These are phyloP conservation scores for Ascodesmis nigricans DNA, from an alignment of 495 filamentous ascomycete species.

Conservation along the genomic window DNA sequence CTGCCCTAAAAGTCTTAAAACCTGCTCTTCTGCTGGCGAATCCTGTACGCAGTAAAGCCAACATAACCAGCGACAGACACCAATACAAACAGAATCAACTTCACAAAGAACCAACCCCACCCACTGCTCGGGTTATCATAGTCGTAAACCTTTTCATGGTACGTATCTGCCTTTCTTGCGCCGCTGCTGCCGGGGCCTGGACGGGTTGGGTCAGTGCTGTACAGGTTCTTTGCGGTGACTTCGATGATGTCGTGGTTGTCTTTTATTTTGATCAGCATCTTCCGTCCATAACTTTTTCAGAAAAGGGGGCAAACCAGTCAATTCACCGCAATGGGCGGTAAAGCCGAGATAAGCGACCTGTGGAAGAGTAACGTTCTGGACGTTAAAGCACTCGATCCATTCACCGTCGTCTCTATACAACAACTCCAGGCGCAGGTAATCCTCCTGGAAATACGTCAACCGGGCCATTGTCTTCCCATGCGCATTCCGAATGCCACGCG, in stretches of 20 bases:
- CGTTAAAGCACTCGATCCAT: constrained; percentile 78
- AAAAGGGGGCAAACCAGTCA: constrained; percentile 30
- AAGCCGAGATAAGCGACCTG: constrained; percentile 88
- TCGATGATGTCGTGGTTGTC: constrained; percentile 97
- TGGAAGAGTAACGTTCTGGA: constrained; percentile 46
- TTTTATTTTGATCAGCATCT: constrained; percentile 50
- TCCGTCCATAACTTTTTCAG: neutral
- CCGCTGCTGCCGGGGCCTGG: constrained; percentile 24
- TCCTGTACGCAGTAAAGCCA: constrained; percentile 64
- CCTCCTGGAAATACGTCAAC: constrained; percentile 93
- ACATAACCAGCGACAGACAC: constrained; percentile 53
- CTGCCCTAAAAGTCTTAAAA: too few relatives aligned
- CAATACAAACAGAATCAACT: constrained; percentile 53
- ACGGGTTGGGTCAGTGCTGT: constrained; percentile 33
- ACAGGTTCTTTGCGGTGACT: constrained; percentile 72
- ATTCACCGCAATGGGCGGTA: constrained; percentile 84
- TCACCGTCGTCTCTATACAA: constrained; percentile 76
- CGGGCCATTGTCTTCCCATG: constrained; percentile 60
- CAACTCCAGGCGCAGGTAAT: constrained; percentile 70
- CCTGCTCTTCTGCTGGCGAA: constrained; percentile 47
- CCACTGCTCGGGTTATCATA: constrained; percentile 32
- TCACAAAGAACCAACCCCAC: constrained; percentile 87
- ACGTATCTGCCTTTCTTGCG: constrained; percentile 24
- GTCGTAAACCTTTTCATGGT: constrained; percentile 22
- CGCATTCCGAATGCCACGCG: constrained; percentile 65